phyloP scores from a whole-genome alignment of 805 yeast genomes.

The Lachancea cidri region DNA sequence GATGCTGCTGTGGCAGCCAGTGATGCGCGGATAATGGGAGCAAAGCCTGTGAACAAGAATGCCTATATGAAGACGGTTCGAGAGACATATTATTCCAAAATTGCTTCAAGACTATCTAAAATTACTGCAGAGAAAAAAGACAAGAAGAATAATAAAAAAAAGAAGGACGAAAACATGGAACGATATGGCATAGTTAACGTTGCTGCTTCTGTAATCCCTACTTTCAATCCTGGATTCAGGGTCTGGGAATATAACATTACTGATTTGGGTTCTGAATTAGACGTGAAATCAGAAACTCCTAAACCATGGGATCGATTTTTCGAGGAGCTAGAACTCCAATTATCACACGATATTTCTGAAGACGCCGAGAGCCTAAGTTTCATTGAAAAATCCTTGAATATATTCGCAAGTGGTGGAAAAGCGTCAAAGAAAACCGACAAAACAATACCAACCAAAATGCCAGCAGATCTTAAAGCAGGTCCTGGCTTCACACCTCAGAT shows the following conservation, averaged over 20 bases:
- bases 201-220: conserved; percentile 73
- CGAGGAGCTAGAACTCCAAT: conserved; percentile 39
- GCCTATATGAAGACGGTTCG: conserved; percentile 55
- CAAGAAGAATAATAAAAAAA: conserved; percentile 15
- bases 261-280: conserved; percentile 35
- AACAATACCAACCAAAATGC: conserved; percentile 59
- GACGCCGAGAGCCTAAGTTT: conserved; percentile 2
- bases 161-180: conserved; percentile 40
- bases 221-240: conserved; percentile 76
- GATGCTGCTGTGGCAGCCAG: conserved; percentile 34
- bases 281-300: conserved; percentile 16
- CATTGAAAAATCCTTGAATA: conserved; percentile 9
- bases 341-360: conserved; percentile 12
- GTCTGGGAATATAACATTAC: conserved; percentile 83
- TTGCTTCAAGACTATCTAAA: conserved; percentile 34
- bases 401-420: conserved; percentile 14
- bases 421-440: conserved; percentile 42
- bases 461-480: conserved; percentile 50
- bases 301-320: conserved; percentile 58
- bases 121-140: conserved; percentile 11
- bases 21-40: conserved; percentile 45
- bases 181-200: conserved; percentile 68
- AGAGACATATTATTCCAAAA: conserved; percentile 44
- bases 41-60: conserved; percentile 63
- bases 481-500: conserved; percentile 72